phyloP scores from a whole-genome alignment of 2,329 filamentous ascomycete genomes.

The Scortechinia acanthostroma region DNA sequence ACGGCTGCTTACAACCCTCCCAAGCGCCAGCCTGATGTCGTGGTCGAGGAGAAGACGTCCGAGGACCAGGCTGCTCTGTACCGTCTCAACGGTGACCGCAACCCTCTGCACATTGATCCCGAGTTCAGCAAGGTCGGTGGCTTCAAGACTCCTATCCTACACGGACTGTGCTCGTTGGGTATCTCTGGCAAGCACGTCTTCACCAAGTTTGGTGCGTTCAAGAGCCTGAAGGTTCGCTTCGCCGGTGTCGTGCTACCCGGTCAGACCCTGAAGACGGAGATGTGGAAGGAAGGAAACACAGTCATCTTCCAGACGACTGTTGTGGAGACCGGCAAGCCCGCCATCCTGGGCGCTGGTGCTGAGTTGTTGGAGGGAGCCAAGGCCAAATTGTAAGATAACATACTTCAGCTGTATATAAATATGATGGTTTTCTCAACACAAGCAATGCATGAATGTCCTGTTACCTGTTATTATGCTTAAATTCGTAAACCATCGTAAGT shows the following conservation, averaged over 20 bases:
- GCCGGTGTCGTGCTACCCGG: slow-evolving; percentile 78
- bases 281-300: slow-evolving; percentile 79
- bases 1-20: slow-evolving; percentile 77
- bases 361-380: slow-evolving; percentile 50
- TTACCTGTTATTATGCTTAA: too few species aligned
- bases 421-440: too few species aligned
- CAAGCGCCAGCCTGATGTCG: slow-evolving; percentile 67
- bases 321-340: slow-evolving; percentile 85
- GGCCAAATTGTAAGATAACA: slow-evolving; percentile 1
- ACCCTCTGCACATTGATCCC: slow-evolving; percentile 93
- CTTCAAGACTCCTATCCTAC: slow-evolving; percentile 88
- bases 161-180: slow-evolving; percentile 94
- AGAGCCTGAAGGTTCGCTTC: slow-evolving; percentile 89
- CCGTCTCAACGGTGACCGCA: slow-evolving; percentile 86
- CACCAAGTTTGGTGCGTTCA: slow-evolving; percentile 73
- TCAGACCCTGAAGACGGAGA: slow-evolving; percentile 85
- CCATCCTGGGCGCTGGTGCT: slow-evolving; percentile 73
- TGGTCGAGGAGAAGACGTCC: slow-evolving; percentile 78
- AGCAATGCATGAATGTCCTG: too few species aligned
- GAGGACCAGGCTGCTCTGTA: slow-evolving; percentile 92
- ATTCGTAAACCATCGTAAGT: too few species aligned
- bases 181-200: slow-evolving; percentile 86
- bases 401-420: too few species aligned
- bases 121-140: slow-evolving; percentile 90
- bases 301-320: slow-evolving; percentile 82